Percentiles rank a stretch among this genome's conserved stretches.
Evolutionary conservation across 2,329 filamentous ascomycete genomes (phyloP).

Genomic region (Diaporthe citri): DNA sequence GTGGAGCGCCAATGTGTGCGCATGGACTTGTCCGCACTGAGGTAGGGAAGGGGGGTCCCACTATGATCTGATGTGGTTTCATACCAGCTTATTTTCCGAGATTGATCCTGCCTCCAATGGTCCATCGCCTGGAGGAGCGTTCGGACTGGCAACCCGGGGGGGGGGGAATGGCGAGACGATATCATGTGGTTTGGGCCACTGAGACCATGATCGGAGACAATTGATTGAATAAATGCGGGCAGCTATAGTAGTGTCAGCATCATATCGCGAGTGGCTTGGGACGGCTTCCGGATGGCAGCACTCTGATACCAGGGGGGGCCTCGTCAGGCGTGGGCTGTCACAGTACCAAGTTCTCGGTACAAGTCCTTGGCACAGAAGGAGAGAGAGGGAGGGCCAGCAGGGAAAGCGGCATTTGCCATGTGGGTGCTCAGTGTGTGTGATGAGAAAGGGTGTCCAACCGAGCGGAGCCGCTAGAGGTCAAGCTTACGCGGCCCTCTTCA

Average conservation of each 20-base stretch:
- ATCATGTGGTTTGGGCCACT: neutral
- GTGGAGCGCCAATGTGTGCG: conserved; percentile 26
- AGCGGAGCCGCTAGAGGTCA: conserved; percentile 40
- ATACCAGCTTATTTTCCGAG: conserved; percentile 27
- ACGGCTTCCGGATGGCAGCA: conserved; percentile 31
- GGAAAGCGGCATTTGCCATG: conserved; percentile 36
- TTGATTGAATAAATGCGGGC: neutral
- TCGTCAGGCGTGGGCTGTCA: conserved; percentile 13
- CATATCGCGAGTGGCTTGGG: conserved; percentile 1
- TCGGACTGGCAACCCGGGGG: neutral
- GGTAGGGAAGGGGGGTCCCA: conserved; percentile 1
- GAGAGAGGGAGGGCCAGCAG: neutral
- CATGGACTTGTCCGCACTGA: conserved; percentile 8
- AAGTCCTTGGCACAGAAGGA: neutral
- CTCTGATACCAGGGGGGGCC: conserved; percentile 7
- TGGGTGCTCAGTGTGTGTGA: conserved; percentile 27
- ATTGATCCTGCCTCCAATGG: neutral
- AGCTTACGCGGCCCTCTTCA: conserved; percentile 40
- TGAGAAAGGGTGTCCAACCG: conserved; percentile 25
- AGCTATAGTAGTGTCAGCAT: conserved; percentile 13
- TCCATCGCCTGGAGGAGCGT: neutral
- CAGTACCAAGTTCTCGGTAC: conserved; percentile 29
- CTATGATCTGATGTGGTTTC: conserved; percentile 33
- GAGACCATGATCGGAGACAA: neutral
- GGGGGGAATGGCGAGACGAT: neutral